Conservation (phyloP, 2,329 filamentous ascomycete genomes). For the Dothideomycetidae sp. region DNA sequence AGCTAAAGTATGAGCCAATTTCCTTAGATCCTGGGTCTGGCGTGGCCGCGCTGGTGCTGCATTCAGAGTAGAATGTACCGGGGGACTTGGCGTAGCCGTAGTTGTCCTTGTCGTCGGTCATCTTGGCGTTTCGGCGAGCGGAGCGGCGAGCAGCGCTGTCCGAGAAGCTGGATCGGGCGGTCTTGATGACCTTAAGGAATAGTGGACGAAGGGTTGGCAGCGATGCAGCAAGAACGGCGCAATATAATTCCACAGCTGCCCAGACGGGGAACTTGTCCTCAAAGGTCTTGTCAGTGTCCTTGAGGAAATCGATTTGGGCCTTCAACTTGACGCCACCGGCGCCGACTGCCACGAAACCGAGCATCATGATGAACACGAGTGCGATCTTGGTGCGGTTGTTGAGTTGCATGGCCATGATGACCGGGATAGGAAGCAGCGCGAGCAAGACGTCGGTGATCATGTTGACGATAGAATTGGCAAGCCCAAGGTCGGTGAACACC, state of each 20-base stretch:
- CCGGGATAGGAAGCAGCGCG: constrained; percentile 29
- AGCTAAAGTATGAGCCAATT: constrained; percentile 3
- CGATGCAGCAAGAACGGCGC: constrained; percentile 31
- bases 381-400: constrained; percentile 30
- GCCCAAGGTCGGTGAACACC: constrained; percentile 30
- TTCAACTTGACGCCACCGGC: constrained; percentile 31
- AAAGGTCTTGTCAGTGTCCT: constrained; percentile 24
- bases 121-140: constrained; percentile 1
- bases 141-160: constrained; percentile 3
- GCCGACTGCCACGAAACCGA: constrained; percentile 29
- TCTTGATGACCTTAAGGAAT: constrained; percentile 24
- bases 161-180: constrained; percentile 14
- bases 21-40: background rate
- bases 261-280: constrained; percentile 30
- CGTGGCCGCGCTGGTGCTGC: constrained; percentile 6
- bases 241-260: constrained; percentile 32
- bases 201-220: constrained; percentile 31
- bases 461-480: constrained; percentile 33
- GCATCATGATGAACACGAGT: constrained; percentile 22
- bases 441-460: constrained; percentile 29
- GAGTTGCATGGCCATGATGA: constrained; percentile 31
- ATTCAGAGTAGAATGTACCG: constrained; percentile 8
- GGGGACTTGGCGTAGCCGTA: background rate
- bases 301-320: constrained; percentile 25
- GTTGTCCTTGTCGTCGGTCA: background rate